Base-by-base conservation (phyloP, 495 filamentous ascomycete species). In the Xanthoparmelia taractica region DNA sequence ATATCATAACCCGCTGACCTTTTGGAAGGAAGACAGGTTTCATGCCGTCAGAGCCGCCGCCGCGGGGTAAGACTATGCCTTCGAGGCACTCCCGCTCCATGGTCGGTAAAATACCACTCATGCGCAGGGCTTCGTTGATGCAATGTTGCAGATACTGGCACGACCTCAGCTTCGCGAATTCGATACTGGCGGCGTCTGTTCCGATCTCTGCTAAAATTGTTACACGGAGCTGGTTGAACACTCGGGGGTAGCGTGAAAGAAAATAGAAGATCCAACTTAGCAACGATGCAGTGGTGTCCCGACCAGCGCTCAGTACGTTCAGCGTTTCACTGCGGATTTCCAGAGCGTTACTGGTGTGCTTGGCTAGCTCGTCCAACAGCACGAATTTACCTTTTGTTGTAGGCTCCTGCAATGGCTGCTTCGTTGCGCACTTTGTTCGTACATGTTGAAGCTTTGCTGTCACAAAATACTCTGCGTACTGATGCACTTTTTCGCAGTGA, bases 31-130 rank as follows among this genome's bases (percentile, higher is more conserved):
- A 78, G 25, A 85, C 70, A 2, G 81, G 82, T 0, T 79, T 73
- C 33, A 65, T 63, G 47, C 81, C 80, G 56, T 82, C 77, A 0
- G 84, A 80, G 0, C 92, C 92, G 58, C 92, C 92, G 57, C 85
- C 84, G 1, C 67, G 70, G 0, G 84, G 85, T n/a, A 87, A 72
- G 7, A 76, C 76, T 6, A 82, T 87, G 66, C 78, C 73, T 52
- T 73, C 73, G 40, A 69, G 67, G 31, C 77, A 71, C 8, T 68
- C 68, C 15, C 78, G 75, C 31, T 69, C 48, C 55, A 78, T 82
- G 72, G 87, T 85, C 23, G 91, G 85, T 3, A 94, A 84, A n/a
- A 84, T 72, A 25, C 73, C 47, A 23, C 11, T n/a, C 3, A 66
- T 43, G 17, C 59, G 64, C 17, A 62, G 48, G 27, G 52, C 27